These are phyloP conservation scores for Adansonia digitata DNA, from an alignment of 345 rosid species.

Conservation along the genomic window DNA sequence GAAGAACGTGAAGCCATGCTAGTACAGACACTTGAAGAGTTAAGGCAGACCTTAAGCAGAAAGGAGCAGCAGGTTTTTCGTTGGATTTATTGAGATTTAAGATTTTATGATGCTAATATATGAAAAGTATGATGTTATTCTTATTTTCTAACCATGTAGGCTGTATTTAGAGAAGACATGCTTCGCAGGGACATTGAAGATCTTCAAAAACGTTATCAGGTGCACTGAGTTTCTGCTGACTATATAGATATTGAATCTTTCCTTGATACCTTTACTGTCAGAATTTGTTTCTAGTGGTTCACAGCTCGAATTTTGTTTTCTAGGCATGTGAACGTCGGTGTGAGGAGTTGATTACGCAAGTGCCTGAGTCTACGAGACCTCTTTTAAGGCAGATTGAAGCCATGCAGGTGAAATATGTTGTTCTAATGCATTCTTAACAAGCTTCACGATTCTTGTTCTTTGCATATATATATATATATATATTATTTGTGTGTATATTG, in stretches of 20 bases:
- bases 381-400: conserved; percentile 97
- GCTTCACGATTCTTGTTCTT: background rate
- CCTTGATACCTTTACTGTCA: background rate
- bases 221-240: conserved; percentile 20
- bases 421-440: conserved; percentile 7
- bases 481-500: background rate
- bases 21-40: conserved; percentile 88
- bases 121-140: background rate
- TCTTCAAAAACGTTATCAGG: conserved; percentile 93
- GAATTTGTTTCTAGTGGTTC: conserved; percentile 10
- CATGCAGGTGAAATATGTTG: conserved; percentile 61
- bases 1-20: conserved; percentile 94
- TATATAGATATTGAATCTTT: background rate
- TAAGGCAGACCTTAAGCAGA: conserved; percentile 87
- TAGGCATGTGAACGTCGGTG: conserved; percentile 98
- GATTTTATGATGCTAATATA: conserved; percentile 2
- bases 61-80: conserved; percentile 87
- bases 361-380: conserved; percentile 99
- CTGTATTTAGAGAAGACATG: conserved; percentile 77
- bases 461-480: background rate
- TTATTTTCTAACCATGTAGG: conserved; percentile 39
- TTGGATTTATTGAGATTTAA: conserved; percentile 13
- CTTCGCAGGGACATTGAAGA: conserved; percentile 75
- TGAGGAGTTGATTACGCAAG: conserved; percentile 95
- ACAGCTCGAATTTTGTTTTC: conserved; percentile 11